Evolutionary conservation across 2,329 filamentous ascomycete genomes (phyloP), one percentile per base, ranked within the genome.

Genomic region (Colletotrichum kahawae): DNA sequence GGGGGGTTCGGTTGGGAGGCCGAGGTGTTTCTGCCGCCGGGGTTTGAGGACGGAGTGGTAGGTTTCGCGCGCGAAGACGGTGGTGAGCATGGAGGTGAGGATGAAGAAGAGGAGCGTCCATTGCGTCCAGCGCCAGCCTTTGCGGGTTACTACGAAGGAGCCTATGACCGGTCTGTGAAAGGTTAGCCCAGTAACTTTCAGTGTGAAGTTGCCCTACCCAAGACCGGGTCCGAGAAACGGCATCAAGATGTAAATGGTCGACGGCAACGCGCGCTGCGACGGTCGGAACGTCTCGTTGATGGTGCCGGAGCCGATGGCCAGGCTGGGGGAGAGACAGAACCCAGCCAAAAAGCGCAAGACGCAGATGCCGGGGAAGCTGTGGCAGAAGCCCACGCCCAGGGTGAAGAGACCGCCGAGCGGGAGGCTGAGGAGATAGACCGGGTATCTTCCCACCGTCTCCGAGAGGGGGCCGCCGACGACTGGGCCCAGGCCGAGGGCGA

Each of bases 401-500:
- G 88, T 89, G 79, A 93, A 93, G 0, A 92, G 78, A 3, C 87
- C 85, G 4, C 88, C 90, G 0, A 90, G 77, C 0, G 87, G 86
- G 3, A 88, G 80, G 0, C 85, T 85, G 3, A 83, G 77, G 2
- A 88, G 70, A 79, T 91, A 92, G 31, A 92, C 86, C 4, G 87
- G 82, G 27, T 87, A 84, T 2, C 92, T 85, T 3, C 92, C 92
- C 38, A 89, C 82, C 0, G 85, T 88, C 79, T 93, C 92, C 64
- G 89, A 91, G 1, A 92, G 78, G 0, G 91, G 92, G 0, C 91
- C 90, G 12, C 89, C 89, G 16, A 92, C 76, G 65, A 93, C 82
- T 8, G 92, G 92, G 0, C 92, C 92, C 18, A 92, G 84, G 4
- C 85, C 90, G 0, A 93, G 85, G 1, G 91, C 92, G 12, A 93